Conservation (phyloP, 352 stramenopile genomes). For the Globisporangium splendens region DNA sequence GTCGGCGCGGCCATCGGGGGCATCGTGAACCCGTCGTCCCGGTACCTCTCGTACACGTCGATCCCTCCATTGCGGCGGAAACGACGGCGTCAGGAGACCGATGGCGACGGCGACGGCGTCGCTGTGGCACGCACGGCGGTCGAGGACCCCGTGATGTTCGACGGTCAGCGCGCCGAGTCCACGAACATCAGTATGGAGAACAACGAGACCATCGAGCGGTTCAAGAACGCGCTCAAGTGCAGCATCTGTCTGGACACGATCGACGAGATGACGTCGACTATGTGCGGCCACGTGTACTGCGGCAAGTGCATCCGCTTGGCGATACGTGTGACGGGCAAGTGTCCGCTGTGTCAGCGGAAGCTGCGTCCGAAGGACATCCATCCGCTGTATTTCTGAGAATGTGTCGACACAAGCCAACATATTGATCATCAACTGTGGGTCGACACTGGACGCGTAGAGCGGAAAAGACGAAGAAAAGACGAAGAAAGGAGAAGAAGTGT, state of each 20-base stretch:
- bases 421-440: no score
- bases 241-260: conserved; percentile 80
- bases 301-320: conserved; percentile 63
- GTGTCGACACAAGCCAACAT: neutral
- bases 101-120: no score
- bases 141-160: conserved; percentile 16
- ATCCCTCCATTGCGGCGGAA: conserved; percentile 31
- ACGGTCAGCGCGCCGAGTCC: conserved; percentile 50
- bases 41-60: conserved; percentile 17
- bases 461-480: neutral
- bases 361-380: conserved; percentile 71
- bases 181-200: conserved; percentile 73
- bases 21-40: conserved; percentile 10
- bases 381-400: conserved; percentile 70
- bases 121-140: neutral
- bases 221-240: conserved; percentile 77
- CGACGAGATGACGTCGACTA: conserved; percentile 76
- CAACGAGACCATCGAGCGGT: conserved; percentile 70
- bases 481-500: neutral
- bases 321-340: conserved; percentile 69
- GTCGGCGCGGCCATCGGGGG: neutral
- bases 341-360: conserved; percentile 63
- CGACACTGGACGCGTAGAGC: no score
- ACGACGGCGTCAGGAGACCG: conserved; percentile 1
- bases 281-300: conserved; percentile 82